A percentile compares a stretch with the other conserved stretches of the same genome.
phyloP scores from a whole-genome alignment of 768 basidiomycete species.

The Pseudohyphozyma bogoriensis region DNA sequence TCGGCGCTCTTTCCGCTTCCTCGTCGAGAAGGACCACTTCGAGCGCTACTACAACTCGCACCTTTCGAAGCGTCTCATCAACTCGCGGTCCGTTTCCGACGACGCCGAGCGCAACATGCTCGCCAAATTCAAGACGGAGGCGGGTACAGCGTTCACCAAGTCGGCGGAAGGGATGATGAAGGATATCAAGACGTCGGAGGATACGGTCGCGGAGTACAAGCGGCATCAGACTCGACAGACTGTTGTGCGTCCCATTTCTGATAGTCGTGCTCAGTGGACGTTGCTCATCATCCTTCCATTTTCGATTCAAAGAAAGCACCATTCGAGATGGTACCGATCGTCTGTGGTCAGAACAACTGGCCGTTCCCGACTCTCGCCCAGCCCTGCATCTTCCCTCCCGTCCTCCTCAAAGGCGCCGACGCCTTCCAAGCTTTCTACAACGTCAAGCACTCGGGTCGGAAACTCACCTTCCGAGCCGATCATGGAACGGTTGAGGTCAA shows the following conservation, averaged over 20 bases:
- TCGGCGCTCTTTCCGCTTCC: slow-evolving; percentile 92
- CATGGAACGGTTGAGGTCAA: slow-evolving; percentile 83
- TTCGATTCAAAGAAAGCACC: slow-evolving; percentile 62
- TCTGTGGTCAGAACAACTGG: slow-evolving; percentile 97
- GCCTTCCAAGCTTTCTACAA: slow-evolving; percentile 86
- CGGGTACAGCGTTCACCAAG: slow-evolving; percentile 92
- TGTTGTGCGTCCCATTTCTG: slow-evolving; percentile 45
- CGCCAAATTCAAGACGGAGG: slow-evolving; percentile 91
- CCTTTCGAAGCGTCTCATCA: slow-evolving; percentile 81
- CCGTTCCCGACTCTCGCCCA: slow-evolving; percentile 61
- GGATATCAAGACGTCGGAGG: slow-evolving; percentile 80
- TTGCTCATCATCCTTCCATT: neutral
- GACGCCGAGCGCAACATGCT: slow-evolving; percentile 98
- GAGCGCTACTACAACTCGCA: slow-evolving; percentile 96
- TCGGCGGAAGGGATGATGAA: slow-evolving; percentile 98
- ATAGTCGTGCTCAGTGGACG: neutral
- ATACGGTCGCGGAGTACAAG: slow-evolving; percentile 70
- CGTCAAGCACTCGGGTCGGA: slow-evolving; percentile 74
- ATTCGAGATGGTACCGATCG: slow-evolving; percentile 73
- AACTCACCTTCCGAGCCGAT: slow-evolving; percentile 83
- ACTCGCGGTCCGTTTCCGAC: slow-evolving; percentile 80
- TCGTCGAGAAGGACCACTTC: slow-evolving; percentile 92
- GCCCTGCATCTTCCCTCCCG: slow-evolving; percentile 55
- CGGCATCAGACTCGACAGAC: slow-evolving; percentile 46
- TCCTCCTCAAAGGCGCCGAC: slow-evolving; percentile 55